Conservation (phyloP, 2,329 filamentous ascomycete genomes). For the Cladosporium halotolerans region DNA sequence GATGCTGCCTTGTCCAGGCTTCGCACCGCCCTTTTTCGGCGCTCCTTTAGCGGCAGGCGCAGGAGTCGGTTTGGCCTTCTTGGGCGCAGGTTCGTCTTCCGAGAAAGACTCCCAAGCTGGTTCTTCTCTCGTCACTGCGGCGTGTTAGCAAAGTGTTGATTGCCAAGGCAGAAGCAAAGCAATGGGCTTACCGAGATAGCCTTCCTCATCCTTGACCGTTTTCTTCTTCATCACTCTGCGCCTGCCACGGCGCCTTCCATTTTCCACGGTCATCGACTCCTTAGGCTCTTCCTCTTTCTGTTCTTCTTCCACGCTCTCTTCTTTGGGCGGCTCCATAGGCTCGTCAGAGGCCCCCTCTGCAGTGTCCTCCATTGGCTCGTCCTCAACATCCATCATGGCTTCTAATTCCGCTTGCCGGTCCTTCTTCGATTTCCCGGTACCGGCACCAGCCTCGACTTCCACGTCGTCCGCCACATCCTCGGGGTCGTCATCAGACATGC, state of each 20-base stretch:
- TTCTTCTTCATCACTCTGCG: constrained; percentile 82
- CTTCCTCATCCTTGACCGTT: constrained; percentile 79
- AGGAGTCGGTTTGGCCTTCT: constrained; percentile 47
- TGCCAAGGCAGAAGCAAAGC: no score
- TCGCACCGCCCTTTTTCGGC: constrained; percentile 38
- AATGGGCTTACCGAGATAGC: constrained; percentile 66
- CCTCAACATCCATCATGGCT: constrained; percentile 69
- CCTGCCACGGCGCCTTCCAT: constrained; percentile 67
- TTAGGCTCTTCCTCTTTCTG: constrained; percentile 30
- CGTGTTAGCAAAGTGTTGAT: constrained; percentile 14
- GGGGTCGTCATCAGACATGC: constrained; percentile 42
- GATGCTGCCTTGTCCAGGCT: constrained; percentile 66
- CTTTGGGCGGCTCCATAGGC: constrained; percentile 1
- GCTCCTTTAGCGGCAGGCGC: constrained; percentile 42
- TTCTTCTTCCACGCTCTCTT: constrained; percentile 38
- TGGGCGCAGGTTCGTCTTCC: constrained; percentile 67
- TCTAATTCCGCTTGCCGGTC: constrained; percentile 61
- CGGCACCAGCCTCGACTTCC: constrained; percentile 40
- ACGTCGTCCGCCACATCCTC: constrained; percentile 51
- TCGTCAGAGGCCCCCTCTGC: constrained; percentile 19
- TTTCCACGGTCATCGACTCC: constrained; percentile 47
- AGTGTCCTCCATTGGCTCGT: constrained; percentile 23
- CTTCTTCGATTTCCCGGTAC: constrained; percentile 42
- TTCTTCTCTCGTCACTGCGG: constrained; percentile 75
- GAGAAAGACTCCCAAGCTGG: constrained; percentile 86